Percentiles rank a stretch among this genome's conserved stretches.
Conservation (phyloP, 148 eudicot species). For the Heliosperma pusillum region DNA sequence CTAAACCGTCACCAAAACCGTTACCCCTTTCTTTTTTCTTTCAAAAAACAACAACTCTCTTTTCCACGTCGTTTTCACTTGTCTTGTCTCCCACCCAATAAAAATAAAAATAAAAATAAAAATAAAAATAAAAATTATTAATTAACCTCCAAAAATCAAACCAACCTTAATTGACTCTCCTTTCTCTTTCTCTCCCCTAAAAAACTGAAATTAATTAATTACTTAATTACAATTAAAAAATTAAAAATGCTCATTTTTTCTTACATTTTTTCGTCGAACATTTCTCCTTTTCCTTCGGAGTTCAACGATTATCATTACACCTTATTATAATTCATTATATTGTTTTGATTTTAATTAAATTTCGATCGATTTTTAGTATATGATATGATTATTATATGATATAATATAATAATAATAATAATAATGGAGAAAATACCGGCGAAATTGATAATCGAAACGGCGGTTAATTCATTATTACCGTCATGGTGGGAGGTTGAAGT, state of each 20-base stretch:
- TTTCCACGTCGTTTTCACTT: slow-evolving; percentile 9
- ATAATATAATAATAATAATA: neutral
- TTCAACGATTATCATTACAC: neutral
- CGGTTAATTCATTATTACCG: slow-evolving; percentile 36
- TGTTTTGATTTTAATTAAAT: neutral
- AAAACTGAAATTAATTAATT: neutral
- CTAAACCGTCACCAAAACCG: neutral
- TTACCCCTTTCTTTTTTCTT: neutral
- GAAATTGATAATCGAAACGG: slow-evolving; percentile 33
- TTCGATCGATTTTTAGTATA: neutral
- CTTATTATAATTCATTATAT: neutral
- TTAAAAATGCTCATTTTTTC: neutral
- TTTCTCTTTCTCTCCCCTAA: neutral
- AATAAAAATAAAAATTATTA: no score
- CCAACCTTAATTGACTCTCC: slow-evolving; percentile 10
- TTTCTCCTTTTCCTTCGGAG: neutral
- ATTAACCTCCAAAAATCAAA: neutral
- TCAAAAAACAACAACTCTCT: neutral
- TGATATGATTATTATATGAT: neutral
- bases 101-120: no score
- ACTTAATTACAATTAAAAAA: neutral
- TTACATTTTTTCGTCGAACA: no score
- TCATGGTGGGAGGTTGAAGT: slow-evolving; percentile 61
- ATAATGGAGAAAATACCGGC: slow-evolving; percentile 21
- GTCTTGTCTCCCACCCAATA: neutral